phyloP scores from a whole-genome alignment of 139 green algal species.

The Penium margaritaceum region DNA sequence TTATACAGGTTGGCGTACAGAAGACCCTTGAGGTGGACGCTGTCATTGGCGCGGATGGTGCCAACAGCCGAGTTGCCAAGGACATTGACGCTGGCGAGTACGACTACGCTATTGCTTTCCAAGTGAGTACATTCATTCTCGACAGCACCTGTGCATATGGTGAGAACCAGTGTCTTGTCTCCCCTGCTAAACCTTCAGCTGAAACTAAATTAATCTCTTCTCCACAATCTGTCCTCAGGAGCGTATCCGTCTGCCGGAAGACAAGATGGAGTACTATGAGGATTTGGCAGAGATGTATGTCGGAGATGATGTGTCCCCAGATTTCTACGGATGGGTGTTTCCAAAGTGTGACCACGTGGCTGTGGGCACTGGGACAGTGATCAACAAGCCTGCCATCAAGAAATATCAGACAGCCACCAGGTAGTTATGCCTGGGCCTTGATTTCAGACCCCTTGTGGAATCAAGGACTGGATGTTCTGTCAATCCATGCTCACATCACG shows the following conservation, averaged over 20 bases:
- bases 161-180: too few species aligned
- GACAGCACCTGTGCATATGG: too few species aligned
- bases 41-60: constrained; percentile 93
- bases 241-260: constrained; percentile 88
- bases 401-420: constrained; percentile 87
- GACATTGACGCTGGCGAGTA: constrained; percentile 95
- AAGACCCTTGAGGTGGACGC: constrained; percentile 86
- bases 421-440: too few species aligned
- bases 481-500: too few species aligned
- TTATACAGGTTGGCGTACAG: constrained; percentile 14
- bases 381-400: constrained; percentile 99
- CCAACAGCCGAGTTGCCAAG: constrained; percentile 94
- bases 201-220: too few species aligned
- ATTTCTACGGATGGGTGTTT: constrained; percentile 99
- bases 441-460: too few species aligned
- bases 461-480: too few species aligned
- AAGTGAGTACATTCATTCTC: too few species aligned
- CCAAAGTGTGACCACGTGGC: constrained; percentile 99
- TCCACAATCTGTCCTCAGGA: too few species aligned
- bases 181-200: too few species aligned
- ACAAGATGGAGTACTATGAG: constrained; percentile 99
- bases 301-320: constrained; percentile 97
- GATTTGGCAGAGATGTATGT: constrained; percentile 99
- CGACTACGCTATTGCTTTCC: constrained; percentile 98
- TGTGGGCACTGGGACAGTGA: constrained; percentile 94